Evolutionary conservation across 2,329 filamentous ascomycete species (phyloP), one percentile per base, ranked within the genome.

Genomic region (Cytospora mali): DNA sequence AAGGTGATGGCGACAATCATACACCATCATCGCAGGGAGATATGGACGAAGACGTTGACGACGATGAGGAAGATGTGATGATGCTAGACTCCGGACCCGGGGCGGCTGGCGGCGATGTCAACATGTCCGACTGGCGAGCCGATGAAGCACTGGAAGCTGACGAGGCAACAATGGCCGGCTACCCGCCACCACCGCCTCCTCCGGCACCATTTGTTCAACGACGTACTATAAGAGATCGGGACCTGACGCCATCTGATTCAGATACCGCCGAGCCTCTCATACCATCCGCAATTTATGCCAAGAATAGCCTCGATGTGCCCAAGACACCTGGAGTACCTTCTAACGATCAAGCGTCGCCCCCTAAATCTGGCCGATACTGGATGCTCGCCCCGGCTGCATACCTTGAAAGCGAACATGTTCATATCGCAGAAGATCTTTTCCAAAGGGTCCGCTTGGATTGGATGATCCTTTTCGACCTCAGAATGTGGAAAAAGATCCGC

Each of bases 401-500:
- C 73, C 84, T 81, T 51, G 82, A 86, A 62, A 81, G 82, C 49
- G 82, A 86, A 33, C 84, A 83, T 59, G 78, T 89, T 7, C 88
- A 88, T 54, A 82, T 86, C 18, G 90, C 93, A 59, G 95, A 99
- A 74, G 91, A 99, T 71, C 82, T 99, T 6, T 93, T 92, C 78
- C 88, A 94, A 72, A 88, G 93, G 33, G 90, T 98, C 14, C 89
- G 95, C 33, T 81, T 99, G 6, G 95, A 99, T 75, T 97, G 92
- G 86, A 84, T 99, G 72, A 92, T 99, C 31, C 81, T 99, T 10
- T 99, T 97, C 73, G 95, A 99, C 74, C 78, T 99, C 57, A 84
- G 95, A 49, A 87, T 99, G 83, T 99, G 95, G 95, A 99, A 99
- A 77, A 95, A 93, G 73, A 86, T 96, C 33, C 88, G 95, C 62